Base-by-base conservation (phyloP, 306 rosid genomes). In the Medicago lupulina region DNA sequence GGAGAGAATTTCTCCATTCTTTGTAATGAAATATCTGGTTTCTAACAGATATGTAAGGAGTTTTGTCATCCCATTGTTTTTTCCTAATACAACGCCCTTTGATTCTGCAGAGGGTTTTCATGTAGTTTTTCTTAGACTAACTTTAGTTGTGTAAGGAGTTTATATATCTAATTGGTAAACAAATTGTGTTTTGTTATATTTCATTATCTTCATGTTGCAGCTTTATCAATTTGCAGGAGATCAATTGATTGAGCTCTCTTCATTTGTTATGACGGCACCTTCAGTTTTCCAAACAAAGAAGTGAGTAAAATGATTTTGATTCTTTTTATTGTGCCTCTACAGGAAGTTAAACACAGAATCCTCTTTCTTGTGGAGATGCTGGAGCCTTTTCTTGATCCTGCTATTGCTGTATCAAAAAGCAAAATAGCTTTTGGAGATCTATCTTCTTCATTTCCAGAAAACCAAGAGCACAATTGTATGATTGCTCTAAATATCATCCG, bases 291-390 rank as follows among this genome's bases (percentile, higher is more conserved):
- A 41, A 17, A 66, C n/a, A 63, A 58, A 8, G 18, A 15, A 5
- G 15, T 2, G 17, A 13, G 25, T 73, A 50, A 75, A 59, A 67
- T 70, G 49, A 21, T 71, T 14, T 72, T 71, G 12, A 60, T 65
- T 10, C 62, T 51, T 38, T 78, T 72, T 49, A 39, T 44, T 62
- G 50, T 79, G 46, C 19, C 70, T 74, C 58, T 85, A 51, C 84
- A 93, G 98, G 98, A 93, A 86, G 96, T 87, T 31, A 89, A 93
- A 83, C 89, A 82, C 82, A 89, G 74, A 80, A 88, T 93, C 81
- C 92, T 93, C 65, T 93, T 93, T 85, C 97, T 93, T 79, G 86
- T 91, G 80, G 98, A 93, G 89, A 91, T 93, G 94, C 88, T 93
- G 54, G 98, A 93, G 83, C 94, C 96, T 63, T 93, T 88, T 79